phyloP scores from a whole-genome alignment of 305 asterid species.

The Galium porrigens region DNA sequence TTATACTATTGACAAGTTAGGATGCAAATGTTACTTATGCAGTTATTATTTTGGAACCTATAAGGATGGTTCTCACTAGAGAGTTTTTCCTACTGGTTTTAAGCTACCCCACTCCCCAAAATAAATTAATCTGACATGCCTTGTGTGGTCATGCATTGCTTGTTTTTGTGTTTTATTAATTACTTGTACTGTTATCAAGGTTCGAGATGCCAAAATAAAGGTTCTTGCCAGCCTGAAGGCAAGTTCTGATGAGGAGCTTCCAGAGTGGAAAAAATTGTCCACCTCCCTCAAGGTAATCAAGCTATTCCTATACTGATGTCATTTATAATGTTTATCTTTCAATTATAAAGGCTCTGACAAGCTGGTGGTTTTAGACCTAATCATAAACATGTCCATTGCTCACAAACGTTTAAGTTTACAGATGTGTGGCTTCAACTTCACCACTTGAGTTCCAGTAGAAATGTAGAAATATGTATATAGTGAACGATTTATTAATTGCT shows the following conservation, averaged over 20 bases:
- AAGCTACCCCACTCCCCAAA: background rate
- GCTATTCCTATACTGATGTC: constrained; percentile 10
- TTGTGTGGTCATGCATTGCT: background rate
- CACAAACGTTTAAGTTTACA: background rate
- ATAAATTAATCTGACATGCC: too few species aligned
- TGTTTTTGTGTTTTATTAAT: background rate
- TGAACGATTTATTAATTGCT: background rate
- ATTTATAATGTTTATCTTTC: background rate
- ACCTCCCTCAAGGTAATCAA: constrained; percentile 52
- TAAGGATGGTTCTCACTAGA: background rate
- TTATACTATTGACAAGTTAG: background rate
- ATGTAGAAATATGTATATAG: background rate
- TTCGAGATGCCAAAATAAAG: constrained; percentile 75
- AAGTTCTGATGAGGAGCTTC: constrained; percentile 54
- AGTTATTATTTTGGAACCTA: background rate
- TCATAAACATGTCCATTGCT: background rate
- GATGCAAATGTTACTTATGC: background rate
- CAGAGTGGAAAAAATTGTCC: constrained; percentile 72
- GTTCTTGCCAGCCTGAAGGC: constrained; percentile 61
- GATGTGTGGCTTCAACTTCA: background rate
- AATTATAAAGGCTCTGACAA: background rate
- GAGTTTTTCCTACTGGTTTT: background rate
- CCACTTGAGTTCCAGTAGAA: background rate
- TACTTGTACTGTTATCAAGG: constrained; percentile 41
- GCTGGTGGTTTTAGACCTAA: constrained; percentile 1